These are phyloP conservation scores for Orobanche coerulescens DNA, from an alignment of 257 asterid genomes.

Conservation along the genomic window DNA sequence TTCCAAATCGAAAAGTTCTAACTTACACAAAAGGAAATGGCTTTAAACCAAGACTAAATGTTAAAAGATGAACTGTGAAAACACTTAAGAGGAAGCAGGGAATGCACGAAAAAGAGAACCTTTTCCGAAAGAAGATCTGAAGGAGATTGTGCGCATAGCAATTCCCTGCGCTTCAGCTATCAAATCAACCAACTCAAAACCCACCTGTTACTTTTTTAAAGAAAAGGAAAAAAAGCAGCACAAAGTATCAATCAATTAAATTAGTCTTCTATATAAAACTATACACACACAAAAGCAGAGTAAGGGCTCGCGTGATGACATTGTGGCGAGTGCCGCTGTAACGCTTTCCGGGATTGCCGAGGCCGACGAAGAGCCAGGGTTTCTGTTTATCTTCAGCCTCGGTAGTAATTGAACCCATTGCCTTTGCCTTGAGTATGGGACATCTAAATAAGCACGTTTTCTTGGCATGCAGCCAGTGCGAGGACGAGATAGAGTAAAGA, in stretches of 20 bases:
- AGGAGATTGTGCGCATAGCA: conserved; percentile 53
- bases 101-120: conserved; percentile 27
- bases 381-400: conserved; percentile 33
- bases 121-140: conserved; percentile 83
- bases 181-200: conserved; percentile 82
- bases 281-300: background rate
- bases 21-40: background rate
- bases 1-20: background rate
- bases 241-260: conserved; percentile 12
- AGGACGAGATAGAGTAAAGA: conserved; percentile 17
- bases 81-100: background rate
- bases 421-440: conserved; percentile 4
- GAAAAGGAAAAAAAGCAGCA: background rate
- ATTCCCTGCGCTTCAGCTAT: conserved; percentile 92
- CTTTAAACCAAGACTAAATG: background rate
- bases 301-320: conserved; percentile 26
- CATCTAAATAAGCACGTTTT: conserved; percentile 4
- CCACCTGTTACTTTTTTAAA: conserved; percentile 44
- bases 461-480: conserved; percentile 9
- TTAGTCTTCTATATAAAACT: no score
- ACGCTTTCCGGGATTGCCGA: conserved; percentile 97
- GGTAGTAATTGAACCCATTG: conserved; percentile 41
- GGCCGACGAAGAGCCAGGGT: conserved; percentile 97
- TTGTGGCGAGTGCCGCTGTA: conserved; percentile 78
- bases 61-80: background rate